These are phyloP conservation scores for Cryptococcus sp. DNA, from an alignment of 1,284 basidiomycete species.

Conservation along the genomic window DNA sequence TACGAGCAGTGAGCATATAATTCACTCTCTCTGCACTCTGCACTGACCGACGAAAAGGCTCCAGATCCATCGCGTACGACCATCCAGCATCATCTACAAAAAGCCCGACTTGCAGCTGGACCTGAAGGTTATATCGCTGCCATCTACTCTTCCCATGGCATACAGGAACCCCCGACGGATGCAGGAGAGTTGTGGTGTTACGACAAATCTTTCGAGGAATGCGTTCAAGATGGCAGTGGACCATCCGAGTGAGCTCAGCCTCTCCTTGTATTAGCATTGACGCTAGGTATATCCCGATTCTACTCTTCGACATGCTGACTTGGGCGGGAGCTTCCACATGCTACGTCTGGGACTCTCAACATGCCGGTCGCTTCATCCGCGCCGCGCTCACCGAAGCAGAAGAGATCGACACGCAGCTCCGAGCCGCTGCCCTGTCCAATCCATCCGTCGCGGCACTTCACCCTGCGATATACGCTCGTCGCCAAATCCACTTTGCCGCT, in stretches of 20 bases:
- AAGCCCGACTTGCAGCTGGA: constrained; percentile 29
- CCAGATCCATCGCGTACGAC: constrained; percentile 29
- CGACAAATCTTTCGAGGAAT: constrained; percentile 33
- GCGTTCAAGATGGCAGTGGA: constrained; percentile 21
- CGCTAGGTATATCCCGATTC: constrained; percentile 35
- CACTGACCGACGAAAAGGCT: constrained; percentile 12
- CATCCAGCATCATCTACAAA: constrained; percentile 32
- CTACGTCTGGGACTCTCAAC: constrained; percentile 36
- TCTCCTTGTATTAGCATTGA: neutral
- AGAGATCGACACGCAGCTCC: constrained; percentile 36
- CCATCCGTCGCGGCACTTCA: constrained; percentile 23
- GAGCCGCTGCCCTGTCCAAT: constrained; percentile 20
- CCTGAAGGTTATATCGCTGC: constrained; percentile 27
- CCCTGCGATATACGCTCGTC: constrained; percentile 26
- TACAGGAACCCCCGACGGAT: constrained; percentile 38
- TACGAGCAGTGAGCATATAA: constrained; percentile 10
- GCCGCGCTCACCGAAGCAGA: constrained; percentile 27
- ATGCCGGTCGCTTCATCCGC: constrained; percentile 31
- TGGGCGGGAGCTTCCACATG: constrained; percentile 35
- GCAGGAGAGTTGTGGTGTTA: constrained; percentile 40
- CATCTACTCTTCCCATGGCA: constrained; percentile 34
- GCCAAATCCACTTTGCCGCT: constrained; percentile 37
- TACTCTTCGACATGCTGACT: constrained; percentile 33
- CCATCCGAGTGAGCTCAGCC: constrained; percentile 28
- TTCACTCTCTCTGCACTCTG: neutral